Evolutionary conservation across 2,329 filamentous ascomycete species (phyloP).

Genomic region (Apiospora pterosperma): DNA sequence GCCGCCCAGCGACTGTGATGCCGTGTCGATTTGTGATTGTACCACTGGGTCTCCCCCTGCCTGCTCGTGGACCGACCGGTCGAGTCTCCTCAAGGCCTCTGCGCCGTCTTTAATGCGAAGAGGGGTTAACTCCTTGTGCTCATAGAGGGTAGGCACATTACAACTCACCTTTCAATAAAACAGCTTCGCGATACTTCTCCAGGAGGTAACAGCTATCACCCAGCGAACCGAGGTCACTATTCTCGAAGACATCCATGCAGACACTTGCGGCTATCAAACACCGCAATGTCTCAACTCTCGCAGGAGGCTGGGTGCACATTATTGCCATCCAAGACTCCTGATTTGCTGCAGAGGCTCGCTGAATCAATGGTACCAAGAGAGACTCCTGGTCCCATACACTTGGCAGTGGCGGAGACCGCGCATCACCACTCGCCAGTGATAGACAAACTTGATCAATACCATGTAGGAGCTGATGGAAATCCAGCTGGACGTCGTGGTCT

Average conservation of each 20-base stretch:
- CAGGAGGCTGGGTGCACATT: not conserved
- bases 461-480: not conserved
- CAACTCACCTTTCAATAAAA: not conserved
- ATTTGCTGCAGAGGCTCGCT: not conserved
- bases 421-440: not conserved
- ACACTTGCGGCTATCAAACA: not conserved
- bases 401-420: not conserved
- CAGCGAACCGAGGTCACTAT: not conserved
- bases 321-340: not conserved
- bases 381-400: not conserved
- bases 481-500: not conserved
- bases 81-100: not conserved
- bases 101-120: not conserved
- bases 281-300: not conserved
- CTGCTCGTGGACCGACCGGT: not conserved
- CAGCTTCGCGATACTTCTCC: not conserved
- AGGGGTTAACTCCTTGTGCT: not conserved
- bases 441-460: not conserved
- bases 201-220: not conserved
- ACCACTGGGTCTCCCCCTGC: not conserved
- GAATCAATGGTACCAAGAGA: not conserved
- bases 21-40: not conserved
- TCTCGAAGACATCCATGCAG: not conserved
- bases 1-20: not conserved
- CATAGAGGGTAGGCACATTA: not conserved